Evolutionary conservation across 306 rosid species (phyloP), one percentile per base, ranked within the genome.

Genomic region (Hippophae gyantsensis): DNA sequence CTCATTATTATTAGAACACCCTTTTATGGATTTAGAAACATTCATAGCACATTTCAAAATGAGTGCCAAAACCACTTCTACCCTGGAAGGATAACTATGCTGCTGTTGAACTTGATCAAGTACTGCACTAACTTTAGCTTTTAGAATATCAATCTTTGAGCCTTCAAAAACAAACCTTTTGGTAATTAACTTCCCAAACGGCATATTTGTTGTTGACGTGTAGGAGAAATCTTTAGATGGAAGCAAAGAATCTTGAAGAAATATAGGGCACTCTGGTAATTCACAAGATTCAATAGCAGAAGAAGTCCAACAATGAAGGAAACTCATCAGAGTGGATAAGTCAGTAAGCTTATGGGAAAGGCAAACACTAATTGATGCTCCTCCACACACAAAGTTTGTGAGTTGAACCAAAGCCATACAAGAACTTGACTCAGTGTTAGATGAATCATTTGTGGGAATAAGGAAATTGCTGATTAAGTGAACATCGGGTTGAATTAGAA

Each of bases 401-500:
- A 56, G 44, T 7, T 56, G 60, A 56, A 56, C 7, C 3, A 40
- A 25, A 5, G 60, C 14, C 10, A 56, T 2, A 25, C 47, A 38
- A 7, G 25, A 7, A 2, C 46, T 14, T 40, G 42, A 41, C 13
- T 56, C 10, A 6, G 60, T 18, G 9, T 44, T 58, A 13, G 14
- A 6, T 1, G 51, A 13, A 47, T 26, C 52, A 7, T 58, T 55
- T 3, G 40, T 6, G 2, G 77, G 69, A 4, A 74, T 32, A 32
- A 32, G 55, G 6, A 77, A 46, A n/a, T 59, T 27, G 18, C 57
- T 43, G 1, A 68, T 26, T 2, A 18, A 25, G 44, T 80, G 68
- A 7, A 43, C 43, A 25, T 59, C 60, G 0, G 83, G 83, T 10
- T 69, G 42, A 7, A 67, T 18, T 1, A 81, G 69, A 12, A 81